Evolutionary conservation across 2,329 filamentous ascomycete species (phyloP).

Genomic region (Arthrobotrys iridis): DNA sequence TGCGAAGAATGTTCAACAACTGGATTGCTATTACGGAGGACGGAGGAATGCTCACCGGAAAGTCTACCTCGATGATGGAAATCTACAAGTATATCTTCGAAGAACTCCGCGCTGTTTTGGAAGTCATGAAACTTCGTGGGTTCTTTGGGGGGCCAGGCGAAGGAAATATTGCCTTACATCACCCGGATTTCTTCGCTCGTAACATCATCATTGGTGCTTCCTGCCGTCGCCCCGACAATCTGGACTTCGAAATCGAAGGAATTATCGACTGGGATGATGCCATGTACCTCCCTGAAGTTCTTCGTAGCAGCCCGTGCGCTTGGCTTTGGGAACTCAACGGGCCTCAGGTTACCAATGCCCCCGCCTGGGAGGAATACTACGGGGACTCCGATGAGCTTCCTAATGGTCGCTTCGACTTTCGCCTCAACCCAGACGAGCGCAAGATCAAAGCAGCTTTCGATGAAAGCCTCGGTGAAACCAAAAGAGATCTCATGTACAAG

Average conservation of each 20-base stretch:
- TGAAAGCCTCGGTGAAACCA: conserved; percentile 1
- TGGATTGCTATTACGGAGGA: conserved; percentile 11
- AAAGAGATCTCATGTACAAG: conserved; percentile 38
- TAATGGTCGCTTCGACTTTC: conserved; percentile 31
- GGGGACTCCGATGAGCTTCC: conserved; percentile 50
- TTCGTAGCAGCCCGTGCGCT: conserved; percentile 33
- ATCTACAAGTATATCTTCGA: conserved; percentile 16
- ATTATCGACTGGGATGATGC: conserved; percentile 47
- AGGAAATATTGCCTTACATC: conserved; percentile 31
- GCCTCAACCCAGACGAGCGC: conserved; percentile 42
- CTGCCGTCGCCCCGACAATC: conserved; percentile 36
- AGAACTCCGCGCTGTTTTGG: conserved; percentile 18
- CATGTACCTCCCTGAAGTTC: conserved; percentile 26
- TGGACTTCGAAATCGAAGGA: conserved; percentile 37
- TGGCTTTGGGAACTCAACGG: conserved; percentile 47
- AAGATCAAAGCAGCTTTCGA: conserved; percentile 39
- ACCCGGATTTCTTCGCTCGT: conserved; percentile 46
- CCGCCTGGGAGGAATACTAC: conserved; percentile 49
- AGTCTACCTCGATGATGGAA: background rate
- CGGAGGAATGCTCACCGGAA: background rate
- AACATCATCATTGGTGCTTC: conserved; percentile 46
- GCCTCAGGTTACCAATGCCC: conserved; percentile 25
- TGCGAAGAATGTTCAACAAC: conserved; percentile 36
- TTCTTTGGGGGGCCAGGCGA: conserved; percentile 18
- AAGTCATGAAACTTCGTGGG: conserved; percentile 32